Evolutionary conservation across 139 green algal genomes (phyloP).

Genomic region (Chlorella vulgaris): DNA sequence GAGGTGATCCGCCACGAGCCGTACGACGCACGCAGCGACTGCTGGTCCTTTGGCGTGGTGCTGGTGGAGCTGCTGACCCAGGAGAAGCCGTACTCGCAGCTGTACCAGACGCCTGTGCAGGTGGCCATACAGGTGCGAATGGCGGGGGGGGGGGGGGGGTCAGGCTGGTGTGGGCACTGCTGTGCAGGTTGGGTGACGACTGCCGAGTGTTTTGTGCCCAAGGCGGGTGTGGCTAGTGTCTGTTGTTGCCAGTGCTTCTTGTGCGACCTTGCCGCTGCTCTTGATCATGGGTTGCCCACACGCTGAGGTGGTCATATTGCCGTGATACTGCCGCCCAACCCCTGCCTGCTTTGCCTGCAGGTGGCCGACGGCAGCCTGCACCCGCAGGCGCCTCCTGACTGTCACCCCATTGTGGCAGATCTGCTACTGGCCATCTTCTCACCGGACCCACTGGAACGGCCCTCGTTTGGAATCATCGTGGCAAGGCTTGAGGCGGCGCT

Average conservation of each 20-base stretch:
- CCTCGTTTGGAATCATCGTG: slow-evolving; percentile 60
- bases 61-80: slow-evolving; percentile 72
- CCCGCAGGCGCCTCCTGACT: slow-evolving; percentile 49
- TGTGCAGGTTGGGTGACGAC: neutral
- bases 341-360: neutral
- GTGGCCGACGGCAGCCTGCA: slow-evolving; percentile 65
- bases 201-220: no score
- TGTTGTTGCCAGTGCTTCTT: no score
- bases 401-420: slow-evolving; percentile 48
- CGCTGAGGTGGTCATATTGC: no score
- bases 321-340: no score
- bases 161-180: neutral
- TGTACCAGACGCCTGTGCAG: slow-evolving; percentile 79
- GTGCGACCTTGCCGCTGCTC: no score
- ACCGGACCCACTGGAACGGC: slow-evolving; percentile 66
- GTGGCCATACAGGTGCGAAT: slow-evolving; percentile 33
- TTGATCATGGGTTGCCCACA: no score
- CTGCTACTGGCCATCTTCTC: slow-evolving; percentile 51
- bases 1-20: slow-evolving; percentile 75
- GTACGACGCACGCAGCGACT: slow-evolving; percentile 73
- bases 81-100: slow-evolving; percentile 66
- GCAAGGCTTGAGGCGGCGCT: slow-evolving; percentile 38
- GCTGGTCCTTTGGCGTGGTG: slow-evolving; percentile 86
- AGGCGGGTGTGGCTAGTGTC: no score
- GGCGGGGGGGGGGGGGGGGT: neutral